phyloP scores from a whole-genome alignment of 371 early-diverging fungal species.

The Dichotomocladium elegans region DNA sequence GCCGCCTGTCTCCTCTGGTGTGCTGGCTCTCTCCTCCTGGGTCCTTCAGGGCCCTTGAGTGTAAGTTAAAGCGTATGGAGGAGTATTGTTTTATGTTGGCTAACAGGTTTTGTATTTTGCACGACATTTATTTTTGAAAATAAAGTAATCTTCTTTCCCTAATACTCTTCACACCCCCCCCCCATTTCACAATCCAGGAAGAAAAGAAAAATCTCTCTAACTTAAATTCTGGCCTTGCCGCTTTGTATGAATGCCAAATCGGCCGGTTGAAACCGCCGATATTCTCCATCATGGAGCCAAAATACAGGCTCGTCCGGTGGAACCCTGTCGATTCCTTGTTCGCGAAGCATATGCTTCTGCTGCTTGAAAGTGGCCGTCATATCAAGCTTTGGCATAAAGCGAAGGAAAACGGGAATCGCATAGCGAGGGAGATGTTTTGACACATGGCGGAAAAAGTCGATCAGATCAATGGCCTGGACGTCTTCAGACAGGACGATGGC shows the following conservation, averaged over 20 bases:
- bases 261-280: slow-evolving; percentile 41
- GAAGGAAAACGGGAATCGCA: slow-evolving; percentile 59
- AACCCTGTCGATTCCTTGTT: slow-evolving; percentile 40
- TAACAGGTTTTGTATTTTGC: no score
- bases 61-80: no score
- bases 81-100: no score
- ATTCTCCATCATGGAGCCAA: slow-evolving; percentile 47
- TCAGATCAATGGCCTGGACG: slow-evolving; percentile 21
- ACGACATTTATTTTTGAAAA: no score
- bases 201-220: no score
- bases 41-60: no score
- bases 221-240: background rate
- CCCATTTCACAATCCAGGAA: no score
- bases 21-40: no score
- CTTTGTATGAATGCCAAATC: slow-evolving; percentile 8
- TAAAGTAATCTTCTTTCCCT: background rate
- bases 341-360: slow-evolving; percentile 44
- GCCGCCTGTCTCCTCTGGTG: no score
- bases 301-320: slow-evolving; percentile 31
- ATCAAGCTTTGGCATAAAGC: slow-evolving; percentile 44
- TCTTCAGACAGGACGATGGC: slow-evolving; percentile 44
- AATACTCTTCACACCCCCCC: background rate
- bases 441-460: slow-evolving; percentile 27
- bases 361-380: slow-evolving; percentile 58
- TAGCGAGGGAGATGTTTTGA: slow-evolving; percentile 50